phyloP scores from a whole-genome alignment of 768 basidiomycete species.

The Collybiopsis confluens region DNA sequence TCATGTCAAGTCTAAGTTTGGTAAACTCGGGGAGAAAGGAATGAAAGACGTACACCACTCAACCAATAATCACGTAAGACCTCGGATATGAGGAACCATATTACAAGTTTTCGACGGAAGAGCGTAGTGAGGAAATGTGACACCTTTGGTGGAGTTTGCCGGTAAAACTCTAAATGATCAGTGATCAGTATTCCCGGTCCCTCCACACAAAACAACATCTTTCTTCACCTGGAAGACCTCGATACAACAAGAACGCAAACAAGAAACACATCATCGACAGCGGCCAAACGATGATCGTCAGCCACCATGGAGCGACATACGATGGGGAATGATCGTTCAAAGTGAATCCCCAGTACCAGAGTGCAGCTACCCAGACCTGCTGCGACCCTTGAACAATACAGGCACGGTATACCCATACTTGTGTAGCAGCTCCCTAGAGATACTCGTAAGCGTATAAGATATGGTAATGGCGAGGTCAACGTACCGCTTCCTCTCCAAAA shows the following conservation, averaged over 20 bases:
- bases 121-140: constrained; percentile 88
- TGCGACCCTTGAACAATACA: constrained; percentile 94
- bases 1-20: constrained; percentile 12
- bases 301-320: constrained; percentile 73
- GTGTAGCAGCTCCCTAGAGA: constrained; percentile 93
- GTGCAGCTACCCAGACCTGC: constrained; percentile 90
- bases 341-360: constrained; percentile 94
- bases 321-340: constrained; percentile 53
- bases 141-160: constrained; percentile 95
- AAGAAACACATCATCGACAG: constrained; percentile 48
- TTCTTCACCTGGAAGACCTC: constrained; percentile 71
- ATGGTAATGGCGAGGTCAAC: constrained; percentile 17
- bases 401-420: constrained; percentile 88
- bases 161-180: constrained; percentile 65
- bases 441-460: constrained; percentile 10
- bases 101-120: constrained; percentile 84
- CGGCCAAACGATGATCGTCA: constrained; percentile 44
- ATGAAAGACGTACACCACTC: constrained; percentile 60
- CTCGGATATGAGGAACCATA: constrained; percentile 94
- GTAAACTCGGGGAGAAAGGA: constrained; percentile 22
- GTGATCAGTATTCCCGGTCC: background rate
- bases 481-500: constrained; percentile 92
- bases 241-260: constrained; percentile 62
- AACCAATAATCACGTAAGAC: constrained; percentile 91
- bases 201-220: background rate